phyloP scores from a whole-genome alignment of 2,329 filamentous ascomycete species.

The Epichloe festucae region DNA sequence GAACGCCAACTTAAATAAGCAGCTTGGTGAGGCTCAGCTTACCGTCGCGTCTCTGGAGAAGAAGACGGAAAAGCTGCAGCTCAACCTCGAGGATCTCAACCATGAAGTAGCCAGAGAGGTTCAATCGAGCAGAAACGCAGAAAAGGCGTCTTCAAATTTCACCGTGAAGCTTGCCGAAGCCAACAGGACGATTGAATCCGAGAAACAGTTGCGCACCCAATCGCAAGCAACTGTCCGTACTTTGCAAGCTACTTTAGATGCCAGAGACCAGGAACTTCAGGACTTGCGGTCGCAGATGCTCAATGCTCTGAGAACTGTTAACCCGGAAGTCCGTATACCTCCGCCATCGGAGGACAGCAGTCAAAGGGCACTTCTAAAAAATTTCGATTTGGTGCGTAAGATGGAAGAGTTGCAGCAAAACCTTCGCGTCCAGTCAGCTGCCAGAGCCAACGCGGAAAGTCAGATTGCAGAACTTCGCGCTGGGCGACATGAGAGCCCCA shows the following conservation, averaged over 20 bases:
- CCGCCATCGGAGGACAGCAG: slow-evolving; percentile 42
- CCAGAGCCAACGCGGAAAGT: slow-evolving; percentile 66
- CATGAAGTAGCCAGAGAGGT: slow-evolving; percentile 85
- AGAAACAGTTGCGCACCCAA: slow-evolving; percentile 72
- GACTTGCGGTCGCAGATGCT: slow-evolving; percentile 72
- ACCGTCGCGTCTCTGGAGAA: slow-evolving; percentile 78
- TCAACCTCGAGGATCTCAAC: slow-evolving; percentile 81
- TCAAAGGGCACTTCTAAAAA: slow-evolving; percentile 59
- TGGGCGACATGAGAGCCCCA: slow-evolving; percentile 58
- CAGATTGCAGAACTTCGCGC: slow-evolving; percentile 69
- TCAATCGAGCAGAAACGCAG: slow-evolving; percentile 77
- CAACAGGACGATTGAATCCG: slow-evolving; percentile 81
- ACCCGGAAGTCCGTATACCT: slow-evolving; percentile 57
- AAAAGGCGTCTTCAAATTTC: slow-evolving; percentile 71
- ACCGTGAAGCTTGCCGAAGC: slow-evolving; percentile 77
- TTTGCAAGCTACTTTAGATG: slow-evolving; percentile 66
- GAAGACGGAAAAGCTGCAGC: slow-evolving; percentile 81
- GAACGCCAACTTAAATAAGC: slow-evolving; percentile 65
- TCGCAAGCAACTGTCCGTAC: slow-evolving; percentile 76
- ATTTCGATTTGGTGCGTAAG: slow-evolving; percentile 74
- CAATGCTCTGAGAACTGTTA: slow-evolving; percentile 72
- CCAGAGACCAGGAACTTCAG: slow-evolving; percentile 65
- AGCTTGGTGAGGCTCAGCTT: slow-evolving; percentile 75
- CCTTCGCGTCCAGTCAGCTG: slow-evolving; percentile 70
- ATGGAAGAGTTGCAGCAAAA: slow-evolving; percentile 83